Percentiles rank a stretch among this genome's conserved stretches.
Conservation (phyloP, 495 filamentous ascomycete species). For the Tuber borchii region DNA sequence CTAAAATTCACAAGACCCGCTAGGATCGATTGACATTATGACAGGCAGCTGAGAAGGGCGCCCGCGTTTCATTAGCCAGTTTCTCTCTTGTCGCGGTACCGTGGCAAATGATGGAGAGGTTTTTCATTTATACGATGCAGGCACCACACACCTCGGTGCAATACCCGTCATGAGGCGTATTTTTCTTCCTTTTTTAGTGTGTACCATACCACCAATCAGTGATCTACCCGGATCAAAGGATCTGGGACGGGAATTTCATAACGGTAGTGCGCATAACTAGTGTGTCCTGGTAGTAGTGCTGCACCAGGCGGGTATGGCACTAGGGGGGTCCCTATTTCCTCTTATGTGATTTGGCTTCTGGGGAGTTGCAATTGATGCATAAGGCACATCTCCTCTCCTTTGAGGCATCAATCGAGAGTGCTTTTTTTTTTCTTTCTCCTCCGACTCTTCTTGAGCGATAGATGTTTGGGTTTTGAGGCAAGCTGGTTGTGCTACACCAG, state of each 20-base stretch:
- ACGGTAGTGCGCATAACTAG: not conserved
- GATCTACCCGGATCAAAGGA: not conserved
- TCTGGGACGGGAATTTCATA: not conserved
- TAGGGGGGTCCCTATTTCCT: not conserved
- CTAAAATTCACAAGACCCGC: not conserved
- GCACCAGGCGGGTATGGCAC: not conserved
- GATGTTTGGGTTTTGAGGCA: not conserved
- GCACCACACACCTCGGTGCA: not conserved
- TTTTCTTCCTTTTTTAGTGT: not conserved
- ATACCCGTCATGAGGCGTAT: not conserved
- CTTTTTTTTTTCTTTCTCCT: not conserved
- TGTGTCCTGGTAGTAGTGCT: not conserved
- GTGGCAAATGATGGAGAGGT: not conserved
- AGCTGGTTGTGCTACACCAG: not conserved
- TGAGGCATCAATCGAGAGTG: not conserved
- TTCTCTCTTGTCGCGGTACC: not conserved
- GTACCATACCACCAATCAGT: not conserved
- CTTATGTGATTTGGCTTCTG: not conserved
- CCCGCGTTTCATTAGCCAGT: not conserved
- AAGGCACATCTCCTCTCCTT: not conserved
- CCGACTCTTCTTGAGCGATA: not conserved
- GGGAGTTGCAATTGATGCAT: not conserved
- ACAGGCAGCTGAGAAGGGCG: not conserved
- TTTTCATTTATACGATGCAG: not conserved
- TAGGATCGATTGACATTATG: not conserved